Conservation (phyloP, 345 rosid species). For the Citrus australasica region DNA sequence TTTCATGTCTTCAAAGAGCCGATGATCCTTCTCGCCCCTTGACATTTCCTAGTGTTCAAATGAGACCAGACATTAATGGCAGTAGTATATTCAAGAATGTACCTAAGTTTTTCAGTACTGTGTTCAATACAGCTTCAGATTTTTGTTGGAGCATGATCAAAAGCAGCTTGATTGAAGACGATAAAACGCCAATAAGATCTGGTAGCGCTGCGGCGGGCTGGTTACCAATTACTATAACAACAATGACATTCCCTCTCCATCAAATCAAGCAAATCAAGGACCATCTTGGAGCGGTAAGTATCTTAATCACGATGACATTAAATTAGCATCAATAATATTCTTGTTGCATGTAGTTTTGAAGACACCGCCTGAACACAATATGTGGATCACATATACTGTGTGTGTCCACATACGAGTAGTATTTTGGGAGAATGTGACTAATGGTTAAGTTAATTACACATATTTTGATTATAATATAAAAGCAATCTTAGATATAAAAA, state of each 20-base stretch:
- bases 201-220: conserved; percentile 4
- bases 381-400: too few relatives aligned
- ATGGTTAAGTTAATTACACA: too few relatives aligned
- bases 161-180: conserved; percentile 28
- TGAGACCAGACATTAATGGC: not conserved
- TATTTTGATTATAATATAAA: too few relatives aligned
- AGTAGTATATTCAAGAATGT: not conserved
- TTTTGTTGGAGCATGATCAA: conserved; percentile 20
- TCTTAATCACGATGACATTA: too few relatives aligned
- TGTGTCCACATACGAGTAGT: too few relatives aligned
- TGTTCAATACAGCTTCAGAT: conserved; percentile 15
- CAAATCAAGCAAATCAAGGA: conserved; percentile 24
- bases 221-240: conserved; percentile 11
- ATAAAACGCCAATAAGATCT: conserved; percentile 20
- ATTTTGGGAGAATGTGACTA: too few relatives aligned
- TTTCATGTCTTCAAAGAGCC: conserved; percentile 35
- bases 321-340: too few relatives aligned
- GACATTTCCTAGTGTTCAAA: conserved; percentile 20
- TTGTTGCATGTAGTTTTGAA: too few relatives aligned
- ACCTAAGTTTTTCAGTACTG: not conserved
- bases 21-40: conserved; percentile 35
- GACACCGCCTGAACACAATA: too few relatives aligned
- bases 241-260: conserved; percentile 29
- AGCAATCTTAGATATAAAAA: too few relatives aligned
- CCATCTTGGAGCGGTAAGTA: conserved; percentile 19